These are phyloP conservation scores for Podaxis rugospora DNA, from an alignment of 768 basidiomycete genomes.

Conservation along the genomic window DNA sequence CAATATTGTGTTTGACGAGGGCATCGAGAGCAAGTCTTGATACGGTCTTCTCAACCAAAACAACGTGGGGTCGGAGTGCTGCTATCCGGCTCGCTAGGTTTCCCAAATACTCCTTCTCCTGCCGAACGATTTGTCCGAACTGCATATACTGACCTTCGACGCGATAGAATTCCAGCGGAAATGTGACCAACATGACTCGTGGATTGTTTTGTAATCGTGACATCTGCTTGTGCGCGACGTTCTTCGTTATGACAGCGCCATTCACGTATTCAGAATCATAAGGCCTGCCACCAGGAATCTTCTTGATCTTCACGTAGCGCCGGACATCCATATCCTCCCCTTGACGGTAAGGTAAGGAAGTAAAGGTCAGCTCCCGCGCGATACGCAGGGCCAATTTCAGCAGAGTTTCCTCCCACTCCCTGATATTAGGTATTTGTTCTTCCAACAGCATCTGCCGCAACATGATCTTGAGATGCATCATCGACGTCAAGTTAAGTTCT, in stretches of 20 bases:
- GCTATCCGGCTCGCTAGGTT: conserved; percentile 86
- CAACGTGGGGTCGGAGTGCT: conserved; percentile 87
- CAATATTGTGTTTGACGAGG: conserved; percentile 79
- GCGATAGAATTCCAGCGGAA: conserved; percentile 91
- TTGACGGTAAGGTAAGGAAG: conserved; percentile 60
- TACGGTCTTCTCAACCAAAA: conserved; percentile 89
- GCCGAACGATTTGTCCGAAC: conserved; percentile 84
- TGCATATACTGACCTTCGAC: conserved; percentile 91
- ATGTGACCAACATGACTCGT: conserved; percentile 93
- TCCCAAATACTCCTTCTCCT: conserved; percentile 90
- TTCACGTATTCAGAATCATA: conserved; percentile 95
- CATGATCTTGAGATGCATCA: conserved; percentile 88
- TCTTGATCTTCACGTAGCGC: conserved; percentile 96
- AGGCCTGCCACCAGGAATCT: conserved; percentile 91
- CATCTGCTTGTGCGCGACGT: conserved; percentile 96
- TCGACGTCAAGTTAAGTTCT: conserved; percentile 80
- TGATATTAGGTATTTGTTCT: conserved; percentile 76
- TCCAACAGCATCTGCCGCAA: conserved; percentile 84
- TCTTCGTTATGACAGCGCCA: conserved; percentile 96
- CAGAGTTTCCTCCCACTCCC: conserved; percentile 86
- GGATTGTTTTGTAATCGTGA: conserved; percentile 77
- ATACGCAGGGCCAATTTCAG: conserved; percentile 80
- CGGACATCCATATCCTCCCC: conserved; percentile 95
- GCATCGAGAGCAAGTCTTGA: conserved; percentile 87
- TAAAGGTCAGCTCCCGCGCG: conserved; percentile 81